Evolutionary conservation across 176 grass and related monocot genomes (phyloP).

Genomic region (Otatea glauca): DNA sequence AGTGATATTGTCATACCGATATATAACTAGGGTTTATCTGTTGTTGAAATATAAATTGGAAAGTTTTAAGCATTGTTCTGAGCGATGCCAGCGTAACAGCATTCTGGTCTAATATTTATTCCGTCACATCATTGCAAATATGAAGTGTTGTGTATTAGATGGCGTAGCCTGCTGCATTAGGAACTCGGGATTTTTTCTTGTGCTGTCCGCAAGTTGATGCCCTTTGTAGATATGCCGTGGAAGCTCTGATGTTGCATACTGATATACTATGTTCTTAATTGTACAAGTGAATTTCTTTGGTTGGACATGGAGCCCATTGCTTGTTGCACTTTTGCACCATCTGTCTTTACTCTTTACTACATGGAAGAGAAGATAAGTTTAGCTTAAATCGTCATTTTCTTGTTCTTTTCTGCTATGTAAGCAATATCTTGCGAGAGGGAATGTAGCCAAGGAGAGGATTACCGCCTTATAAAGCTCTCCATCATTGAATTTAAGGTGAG

Average conservation of each 20-base stretch:
- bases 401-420: slow-evolving; percentile 47
- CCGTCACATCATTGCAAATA: not conserved
- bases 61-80: not conserved
- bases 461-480: slow-evolving; percentile 88
- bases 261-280: not conserved
- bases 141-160: not conserved
- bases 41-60: not conserved
- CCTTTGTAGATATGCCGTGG: not conserved
- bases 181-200: not conserved
- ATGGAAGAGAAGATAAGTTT: slow-evolving; percentile 16
- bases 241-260: not conserved
- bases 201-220: not conserved
- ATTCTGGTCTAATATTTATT: not conserved
- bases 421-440: slow-evolving; percentile 94
- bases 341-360: not conserved
- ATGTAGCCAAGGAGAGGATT: slow-evolving; percentile 95
- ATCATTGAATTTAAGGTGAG: slow-evolving; percentile 92
- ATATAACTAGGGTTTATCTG: slow-evolving; percentile 10
- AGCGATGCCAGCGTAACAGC: not conserved
- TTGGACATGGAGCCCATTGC: not conserved
- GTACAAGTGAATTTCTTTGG: not conserved
- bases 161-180: not conserved
- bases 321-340: not conserved
- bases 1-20: not conserved
- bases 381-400: slow-evolving; percentile 15